Base-by-base conservation (phyloP, 352 stramenopile genomes). In the Phytophthora kernoviae region DNA sequence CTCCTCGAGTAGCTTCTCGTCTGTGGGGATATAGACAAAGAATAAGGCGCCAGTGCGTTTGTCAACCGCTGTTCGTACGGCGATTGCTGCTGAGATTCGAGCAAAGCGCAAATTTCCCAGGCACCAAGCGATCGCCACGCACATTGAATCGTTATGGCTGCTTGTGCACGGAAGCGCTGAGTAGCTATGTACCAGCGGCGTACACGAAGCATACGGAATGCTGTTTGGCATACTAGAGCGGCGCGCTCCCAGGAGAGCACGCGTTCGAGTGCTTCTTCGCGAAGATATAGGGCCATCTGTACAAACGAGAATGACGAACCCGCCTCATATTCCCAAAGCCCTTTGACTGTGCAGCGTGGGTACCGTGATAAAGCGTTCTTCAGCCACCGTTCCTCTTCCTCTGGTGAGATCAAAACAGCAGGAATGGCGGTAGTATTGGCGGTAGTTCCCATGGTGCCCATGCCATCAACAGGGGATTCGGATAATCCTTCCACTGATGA, bases 41-140 rank as follows among this genome's bases (percentile, higher is more conserved):
- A 70, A 93, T 39, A 91, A 87, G 8, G 57, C 70, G 52, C 71
- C 57, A 5, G 75, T 84, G 36, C 63, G 52, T 45, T 77, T 71
- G 48, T 91, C 84, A 75, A 75, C 18, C 74, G 65, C 62, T 93
- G 79, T 30, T 93, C 82, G 51, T 91, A 95, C 44, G 75, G 64
- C 9, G 82, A 86, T 21, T 66, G 66, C 53, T 86, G 81, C 66
- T 95, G 81, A 50, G 71, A 83, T 22, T 77, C 58, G 15, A 91
- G 66, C 12, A 85, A 53, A 1, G 69, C 62, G 18, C 64, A 63
- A 12, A 57, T 6, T 45, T 80, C 75, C 4, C 73, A 57, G 12
- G 77, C 86, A 12, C 44, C 54, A 18, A 62, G 59, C 1, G 67
- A 68, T 8, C 82, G 68, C 75, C 78, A 91, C 24, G 70, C 70